These are phyloP conservation scores for Wilcoxina mikolae DNA, from an alignment of 495 filamentous ascomycete species.

Conservation along the genomic window DNA sequence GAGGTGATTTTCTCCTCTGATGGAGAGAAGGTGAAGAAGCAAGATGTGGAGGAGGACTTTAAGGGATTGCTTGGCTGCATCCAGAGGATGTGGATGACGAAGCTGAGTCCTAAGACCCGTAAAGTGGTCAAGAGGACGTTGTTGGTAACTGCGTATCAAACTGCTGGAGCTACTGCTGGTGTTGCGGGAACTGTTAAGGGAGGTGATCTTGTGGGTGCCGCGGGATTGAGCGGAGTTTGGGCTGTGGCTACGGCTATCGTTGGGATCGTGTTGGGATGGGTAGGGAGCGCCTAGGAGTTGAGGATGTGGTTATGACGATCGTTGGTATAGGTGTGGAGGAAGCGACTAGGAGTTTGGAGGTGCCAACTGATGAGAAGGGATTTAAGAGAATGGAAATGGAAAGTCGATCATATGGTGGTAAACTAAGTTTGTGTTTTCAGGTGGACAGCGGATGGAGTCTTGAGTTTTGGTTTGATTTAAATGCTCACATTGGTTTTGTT, in stretches of 20 bases:
- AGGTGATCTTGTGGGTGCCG: slow-evolving; percentile 18
- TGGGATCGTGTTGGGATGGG: slow-evolving; percentile 22
- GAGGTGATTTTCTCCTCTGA: slow-evolving; percentile 24
- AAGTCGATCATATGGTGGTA: neutral
- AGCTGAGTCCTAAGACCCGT: slow-evolving; percentile 16
- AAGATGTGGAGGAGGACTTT: slow-evolving; percentile 10
- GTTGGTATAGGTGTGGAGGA: neutral
- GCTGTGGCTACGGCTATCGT: slow-evolving; percentile 19
- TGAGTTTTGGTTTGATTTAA: too few relatives aligned
- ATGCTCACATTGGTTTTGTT: too few relatives aligned
- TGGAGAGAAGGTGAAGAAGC: slow-evolving; percentile 9
- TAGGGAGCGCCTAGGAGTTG: slow-evolving; percentile 8
- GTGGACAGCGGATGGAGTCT: neutral
- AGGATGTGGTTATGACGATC: slow-evolving; percentile 6
- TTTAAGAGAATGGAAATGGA: neutral
- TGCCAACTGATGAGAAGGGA: neutral
- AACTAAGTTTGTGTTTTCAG: neutral
- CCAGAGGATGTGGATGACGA: slow-evolving; percentile 18
- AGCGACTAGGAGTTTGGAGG: neutral
- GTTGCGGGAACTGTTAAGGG: slow-evolving; percentile 22
- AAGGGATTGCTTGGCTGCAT: slow-evolving; percentile 14
- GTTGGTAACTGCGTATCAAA: slow-evolving; percentile 20
- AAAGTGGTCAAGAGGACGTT: slow-evolving; percentile 24
- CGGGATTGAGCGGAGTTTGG: slow-evolving; percentile 22
- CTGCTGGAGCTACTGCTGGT: slow-evolving; percentile 16